These are phyloP conservation scores for Solanum lycopersicoides DNA, from an alignment of 257 asterid species.

Conservation along the genomic window DNA sequence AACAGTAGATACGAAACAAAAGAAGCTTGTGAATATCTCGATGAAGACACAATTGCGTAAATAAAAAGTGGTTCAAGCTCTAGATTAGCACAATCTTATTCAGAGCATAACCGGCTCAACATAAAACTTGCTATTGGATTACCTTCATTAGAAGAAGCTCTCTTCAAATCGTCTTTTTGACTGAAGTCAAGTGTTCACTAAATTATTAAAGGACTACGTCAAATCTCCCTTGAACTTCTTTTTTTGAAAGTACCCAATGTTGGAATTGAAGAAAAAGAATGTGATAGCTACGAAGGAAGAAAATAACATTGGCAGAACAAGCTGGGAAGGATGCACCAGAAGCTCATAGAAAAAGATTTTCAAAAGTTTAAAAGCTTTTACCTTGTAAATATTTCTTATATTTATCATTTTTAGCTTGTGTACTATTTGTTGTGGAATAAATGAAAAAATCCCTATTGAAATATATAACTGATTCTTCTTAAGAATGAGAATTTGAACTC, in stretches of 20 bases:
- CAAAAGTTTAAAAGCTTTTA: not conserved
- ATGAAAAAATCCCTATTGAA: not conserved
- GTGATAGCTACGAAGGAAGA: not conserved
- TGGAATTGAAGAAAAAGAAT: not conserved
- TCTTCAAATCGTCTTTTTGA: not conserved
- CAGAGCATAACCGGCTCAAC: not conserved
- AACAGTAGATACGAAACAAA: not conserved
- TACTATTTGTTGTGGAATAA: not conserved
- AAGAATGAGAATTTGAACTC: not conserved
- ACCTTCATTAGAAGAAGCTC: not conserved
- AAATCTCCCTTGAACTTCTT: not conserved
- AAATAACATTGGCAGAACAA: not conserved
- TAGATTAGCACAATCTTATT: not conserved
- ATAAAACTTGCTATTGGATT: not conserved
- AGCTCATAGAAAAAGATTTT: not conserved
- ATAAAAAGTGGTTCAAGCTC: not conserved
- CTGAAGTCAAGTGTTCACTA: not conserved
- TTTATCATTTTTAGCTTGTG: not conserved
- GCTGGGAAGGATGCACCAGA: not conserved
- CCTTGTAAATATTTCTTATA: not conserved
- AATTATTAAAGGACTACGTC: not conserved
- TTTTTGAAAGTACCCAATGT: not conserved
- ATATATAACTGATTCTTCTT: not conserved
- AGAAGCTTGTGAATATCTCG: not conserved
- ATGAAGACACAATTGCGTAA: not conserved